Evolutionary conservation across 2,329 filamentous ascomycete species (phyloP).

Genomic region (Ophiostoma piceae): DNA sequence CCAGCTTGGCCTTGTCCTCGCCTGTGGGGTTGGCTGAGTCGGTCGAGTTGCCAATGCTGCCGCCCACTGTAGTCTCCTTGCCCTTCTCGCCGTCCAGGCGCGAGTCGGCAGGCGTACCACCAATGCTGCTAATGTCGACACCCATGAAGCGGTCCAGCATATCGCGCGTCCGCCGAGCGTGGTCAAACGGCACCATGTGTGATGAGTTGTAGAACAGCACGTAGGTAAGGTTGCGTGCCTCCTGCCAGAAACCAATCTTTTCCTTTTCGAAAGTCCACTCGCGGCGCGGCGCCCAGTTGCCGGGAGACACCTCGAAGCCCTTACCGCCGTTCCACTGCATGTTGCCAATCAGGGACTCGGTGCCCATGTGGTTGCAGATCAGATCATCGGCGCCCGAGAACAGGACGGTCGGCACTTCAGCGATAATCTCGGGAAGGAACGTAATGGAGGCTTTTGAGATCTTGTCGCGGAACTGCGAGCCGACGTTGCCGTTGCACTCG

Average conservation of each 20-base stretch:
- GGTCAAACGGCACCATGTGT: slow-evolving; percentile 98
- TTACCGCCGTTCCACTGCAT: slow-evolving; percentile 88
- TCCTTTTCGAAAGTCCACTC: slow-evolving; percentile 93
- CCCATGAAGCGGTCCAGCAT: slow-evolving; percentile 97
- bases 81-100: slow-evolving; percentile 70
- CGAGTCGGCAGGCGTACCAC: slow-evolving; percentile 71
- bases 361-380: slow-evolving; percentile 96
- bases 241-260: slow-evolving; percentile 84
- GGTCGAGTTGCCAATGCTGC: slow-evolving; percentile 43
- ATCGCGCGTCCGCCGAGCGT: slow-evolving; percentile 76
- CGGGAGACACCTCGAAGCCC: slow-evolving; percentile 82
- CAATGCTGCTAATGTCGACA: slow-evolving; percentile 85
- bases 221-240: slow-evolving; percentile 91
- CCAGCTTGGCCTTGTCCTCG: slow-evolving; percentile 65
- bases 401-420: slow-evolving; percentile 71
- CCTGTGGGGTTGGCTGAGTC: slow-evolving; percentile 35
- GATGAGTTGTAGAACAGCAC: slow-evolving; percentile 92
- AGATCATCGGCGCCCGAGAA: slow-evolving; percentile 93
- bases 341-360: slow-evolving; percentile 82
- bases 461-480: slow-evolving; percentile 60
- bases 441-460: slow-evolving; percentile 69
- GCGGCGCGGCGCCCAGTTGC: slow-evolving; percentile 83
- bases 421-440: slow-evolving; percentile 71
- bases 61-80: slow-evolving; percentile 66
- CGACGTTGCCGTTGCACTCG: slow-evolving; percentile 80